These are phyloP conservation scores for Wickerhamomyces chaumierensis DNA, from an alignment of 805 yeast species.

Conservation along the genomic window DNA sequence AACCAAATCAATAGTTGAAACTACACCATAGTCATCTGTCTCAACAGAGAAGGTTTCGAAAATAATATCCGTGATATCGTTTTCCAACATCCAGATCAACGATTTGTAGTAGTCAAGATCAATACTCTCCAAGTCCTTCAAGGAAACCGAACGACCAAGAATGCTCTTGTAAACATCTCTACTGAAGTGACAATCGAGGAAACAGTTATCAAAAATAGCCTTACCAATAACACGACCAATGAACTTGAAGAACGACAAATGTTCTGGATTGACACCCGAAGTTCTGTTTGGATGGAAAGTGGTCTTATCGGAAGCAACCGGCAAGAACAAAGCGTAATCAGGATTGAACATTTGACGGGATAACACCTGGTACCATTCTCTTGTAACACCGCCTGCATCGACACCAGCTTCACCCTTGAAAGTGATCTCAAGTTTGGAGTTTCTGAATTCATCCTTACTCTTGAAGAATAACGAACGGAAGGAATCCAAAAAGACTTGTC, in stretches of 20 bases:
- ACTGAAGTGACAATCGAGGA: slow-evolving; percentile 88
- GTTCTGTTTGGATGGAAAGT: slow-evolving; percentile 94
- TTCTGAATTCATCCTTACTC: slow-evolving; percentile 58
- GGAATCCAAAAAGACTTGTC: slow-evolving; percentile 85
- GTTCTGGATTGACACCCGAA: slow-evolving; percentile 89
- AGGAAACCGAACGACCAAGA: slow-evolving; percentile 65
- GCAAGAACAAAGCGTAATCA: slow-evolving; percentile 82
- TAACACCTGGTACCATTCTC: slow-evolving; percentile 95
- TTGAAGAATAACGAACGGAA: slow-evolving; percentile 76
- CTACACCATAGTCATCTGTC: slow-evolving; percentile 88
- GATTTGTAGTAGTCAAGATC: slow-evolving; percentile 91
- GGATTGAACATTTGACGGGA: slow-evolving; percentile 95
- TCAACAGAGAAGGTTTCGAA: slow-evolving; percentile 92
- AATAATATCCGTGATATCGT: slow-evolving; percentile 90
- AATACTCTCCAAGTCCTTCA: slow-evolving; percentile 89
- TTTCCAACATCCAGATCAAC: slow-evolving; percentile 89
- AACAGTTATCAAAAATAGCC: slow-evolving; percentile 79
- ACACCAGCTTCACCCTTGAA: slow-evolving; percentile 93
- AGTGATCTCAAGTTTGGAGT: slow-evolving; percentile 63
- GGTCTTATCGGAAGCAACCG: slow-evolving; percentile 84
- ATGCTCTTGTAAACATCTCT: slow-evolving; percentile 88
- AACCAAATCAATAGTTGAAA: slow-evolving; percentile 68
- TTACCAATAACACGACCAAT: slow-evolving; percentile 92
- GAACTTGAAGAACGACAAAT: slow-evolving; percentile 83
- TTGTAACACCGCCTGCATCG: slow-evolving; percentile 95